phyloP scores from a whole-genome alignment of 2,329 filamentous ascomycete genomes.

The Teratosphaeria zuluensis region DNA sequence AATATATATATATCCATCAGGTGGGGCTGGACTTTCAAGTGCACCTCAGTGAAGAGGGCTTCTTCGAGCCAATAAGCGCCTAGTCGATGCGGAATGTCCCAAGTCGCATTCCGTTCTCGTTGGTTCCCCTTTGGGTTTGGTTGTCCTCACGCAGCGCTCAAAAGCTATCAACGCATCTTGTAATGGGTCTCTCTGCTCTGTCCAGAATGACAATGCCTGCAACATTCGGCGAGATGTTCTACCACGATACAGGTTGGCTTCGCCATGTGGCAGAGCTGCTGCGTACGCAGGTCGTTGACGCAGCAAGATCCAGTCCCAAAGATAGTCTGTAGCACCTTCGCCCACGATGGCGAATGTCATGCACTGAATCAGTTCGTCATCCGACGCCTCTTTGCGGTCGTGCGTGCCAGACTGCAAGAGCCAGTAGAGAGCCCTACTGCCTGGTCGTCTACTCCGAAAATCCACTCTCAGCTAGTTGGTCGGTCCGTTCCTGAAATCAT shows the following conservation, averaged over 20 bases:
- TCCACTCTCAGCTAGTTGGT: background rate
- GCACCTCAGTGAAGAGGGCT: too few species aligned
- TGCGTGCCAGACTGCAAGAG: background rate
- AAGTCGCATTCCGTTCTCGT: too few species aligned
- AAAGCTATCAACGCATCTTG: background rate
- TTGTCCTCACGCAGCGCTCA: too few species aligned
- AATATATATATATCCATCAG: too few species aligned
- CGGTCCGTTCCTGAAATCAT: background rate
- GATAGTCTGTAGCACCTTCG: background rate
- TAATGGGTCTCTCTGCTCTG: background rate
- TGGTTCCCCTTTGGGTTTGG: too few species aligned
- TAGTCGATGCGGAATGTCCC: too few species aligned
- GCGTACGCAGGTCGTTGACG: background rate
- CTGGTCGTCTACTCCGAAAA: background rate
- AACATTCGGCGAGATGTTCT: background rate
- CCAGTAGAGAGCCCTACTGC: background rate
- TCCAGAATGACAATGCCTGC: background rate
- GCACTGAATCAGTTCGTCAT: background rate
- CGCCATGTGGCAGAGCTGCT: background rate
- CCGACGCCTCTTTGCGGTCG: background rate
- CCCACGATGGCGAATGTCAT: background rate
- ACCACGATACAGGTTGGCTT: background rate
- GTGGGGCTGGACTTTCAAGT: too few species aligned
- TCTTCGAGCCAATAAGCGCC: too few species aligned
- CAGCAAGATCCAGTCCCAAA: background rate